Base-by-base conservation (phyloP, 179 eudicot genomes). In the Spinacia oleracea region DNA sequence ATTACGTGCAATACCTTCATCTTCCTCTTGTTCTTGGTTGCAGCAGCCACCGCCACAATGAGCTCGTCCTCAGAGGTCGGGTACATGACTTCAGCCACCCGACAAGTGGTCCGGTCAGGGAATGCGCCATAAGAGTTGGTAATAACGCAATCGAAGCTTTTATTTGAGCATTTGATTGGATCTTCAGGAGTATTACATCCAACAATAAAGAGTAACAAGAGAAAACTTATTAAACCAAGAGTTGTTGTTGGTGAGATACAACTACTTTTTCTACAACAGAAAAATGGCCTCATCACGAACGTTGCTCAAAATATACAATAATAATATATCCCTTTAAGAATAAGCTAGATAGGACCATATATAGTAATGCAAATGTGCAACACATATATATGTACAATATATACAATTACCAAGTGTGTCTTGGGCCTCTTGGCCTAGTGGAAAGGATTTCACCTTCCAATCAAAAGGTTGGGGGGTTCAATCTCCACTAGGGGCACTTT, bases 91-190 rank as follows among this genome's bases (percentile, higher is more conserved):
- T 72, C 67, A 7, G 88, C 86, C 8, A 64, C 84, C 4, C 67
- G 74, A 62, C 88, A 85, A 0, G 59, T 78, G 75, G 78, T 38
- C 60, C 88, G 74, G 48, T 85, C 88, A 15, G 86, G 82, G 77
- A 85, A 85, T 0, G 78, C 16, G 20, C 81, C 88, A 62, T 81
- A 78, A 5, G 74, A 67, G 80, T 85, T 85, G 38, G 84, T 78
- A 40, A 85, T 42, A 56, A 76, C 81, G 79, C 88, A 85, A 45
- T 81, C 20, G 20, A 45, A 55, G 62, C n/a, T 73, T 0, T 10
- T 34, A 40, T 46, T 0, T 0, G 70, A 50, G 73, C 88, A 85
- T 15, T 20, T 72, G 23, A 85, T 81, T 4, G 84, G 86, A 43
- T 83, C 70, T 14, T 79, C 80, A 23, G 86, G 86, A 15, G 85